Evolutionary conservation across 192 early-diverging fungal genomes (phyloP), one percentile per base, ranked within the genome.

Genomic region (Diversispora eburnea): DNA sequence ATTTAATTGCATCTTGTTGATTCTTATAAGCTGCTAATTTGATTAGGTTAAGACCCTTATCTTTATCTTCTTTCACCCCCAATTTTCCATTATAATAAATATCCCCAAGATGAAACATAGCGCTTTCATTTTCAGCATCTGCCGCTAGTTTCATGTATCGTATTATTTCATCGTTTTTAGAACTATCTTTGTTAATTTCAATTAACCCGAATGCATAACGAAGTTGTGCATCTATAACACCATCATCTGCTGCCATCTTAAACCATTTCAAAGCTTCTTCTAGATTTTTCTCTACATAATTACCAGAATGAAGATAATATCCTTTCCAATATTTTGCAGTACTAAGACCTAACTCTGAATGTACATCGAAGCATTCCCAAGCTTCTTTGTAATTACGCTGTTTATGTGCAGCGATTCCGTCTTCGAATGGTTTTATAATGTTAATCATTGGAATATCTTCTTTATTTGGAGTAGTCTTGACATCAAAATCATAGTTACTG

Each of bases 291-390:
- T 17, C 49, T 8, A 13, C 48, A 69, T 15, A 19, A 41, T 54
- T 54, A 4, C 67, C 67, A n/a, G 9, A 39, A 19, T 19, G 22
- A 54, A 69, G 17, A 55, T 69, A 69, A 25, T 54, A 69, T 25
- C 67, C 67, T 69, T 69, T 49, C 67, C 67, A 69, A 54, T 69
- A 69, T 51, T 47, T 69, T 39, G 67, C 67, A 13, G 5, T 51
- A n/a, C 9, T 51, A 41, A 54, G 51, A 6, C 17, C 51, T 1
- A 69, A 13, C 17, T 55, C 33, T 19, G 67, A 47, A 46, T 69
- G 67, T 8, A 8, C 67, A 15, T 12, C 3, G 41, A 69, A 69
- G 22, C 67, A 69, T 69, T 69, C 33, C 67, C 67, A 69, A 25
- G 67, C 67, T 33, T 49, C 46, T 22, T 49, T 19, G 9, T 39